Percentiles rank a stretch among this genome's conserved stretches.
phyloP scores from a whole-genome alignment of 768 basidiomycete species.

The Boletus barrowsii region DNA sequence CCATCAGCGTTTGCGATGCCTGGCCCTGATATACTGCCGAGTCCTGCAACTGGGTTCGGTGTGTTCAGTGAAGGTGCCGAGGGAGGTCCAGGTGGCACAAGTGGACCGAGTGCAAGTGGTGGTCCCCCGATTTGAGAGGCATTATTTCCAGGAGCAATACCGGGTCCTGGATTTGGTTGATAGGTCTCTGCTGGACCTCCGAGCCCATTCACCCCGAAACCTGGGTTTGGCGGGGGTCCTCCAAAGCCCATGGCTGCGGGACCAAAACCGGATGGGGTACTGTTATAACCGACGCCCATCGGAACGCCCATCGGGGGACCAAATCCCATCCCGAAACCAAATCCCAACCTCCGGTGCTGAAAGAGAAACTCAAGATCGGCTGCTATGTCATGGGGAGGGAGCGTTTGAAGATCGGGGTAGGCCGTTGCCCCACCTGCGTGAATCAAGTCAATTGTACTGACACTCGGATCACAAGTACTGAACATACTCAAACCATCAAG shows the following conservation, averaged over 20 bases:
- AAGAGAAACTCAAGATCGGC: constrained; percentile 55
- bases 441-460: constrained; percentile 1
- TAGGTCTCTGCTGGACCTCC: constrained; percentile 17
- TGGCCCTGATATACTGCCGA: constrained; percentile 6
- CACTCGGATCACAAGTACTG: constrained; percentile 2
- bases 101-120: neutral
- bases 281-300: constrained; percentile 17
- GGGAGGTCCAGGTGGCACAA: neutral
- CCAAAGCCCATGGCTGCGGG: constrained; percentile 17
- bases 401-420: constrained; percentile 35
- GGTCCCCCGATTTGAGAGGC: constrained; percentile 8
- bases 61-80: constrained; percentile 12
- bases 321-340: constrained; percentile 25
- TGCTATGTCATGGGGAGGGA: constrained; percentile 47
- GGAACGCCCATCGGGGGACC: constrained; percentile 22
- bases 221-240: constrained; percentile 11
- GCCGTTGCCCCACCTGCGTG: constrained; percentile 43
- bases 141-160: constrained; percentile 8
- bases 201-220: constrained; percentile 23
- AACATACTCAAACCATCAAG: constrained; percentile 20
- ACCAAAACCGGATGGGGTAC: constrained; percentile 14
- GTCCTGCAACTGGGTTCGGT: constrained; percentile 5
- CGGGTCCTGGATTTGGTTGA: constrained; percentile 11
- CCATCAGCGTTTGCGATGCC: constrained; percentile 16
- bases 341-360: constrained; percentile 36